Evolutionary conservation across 164 flowering plant species (phyloP).

Genomic region (Macadamia integrifolia): DNA sequence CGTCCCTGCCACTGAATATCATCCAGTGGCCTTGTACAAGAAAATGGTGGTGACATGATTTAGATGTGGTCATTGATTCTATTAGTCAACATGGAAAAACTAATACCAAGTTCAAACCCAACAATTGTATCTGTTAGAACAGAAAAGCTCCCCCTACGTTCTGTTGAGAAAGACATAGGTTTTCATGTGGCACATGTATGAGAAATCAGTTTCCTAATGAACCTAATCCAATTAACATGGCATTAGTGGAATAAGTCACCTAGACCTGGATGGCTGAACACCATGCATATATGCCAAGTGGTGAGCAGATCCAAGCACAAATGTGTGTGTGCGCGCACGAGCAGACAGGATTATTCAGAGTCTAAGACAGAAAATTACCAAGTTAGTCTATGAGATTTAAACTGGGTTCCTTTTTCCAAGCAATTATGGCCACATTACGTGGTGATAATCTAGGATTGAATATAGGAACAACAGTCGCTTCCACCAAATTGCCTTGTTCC

Average conservation of each 20-base stretch:
- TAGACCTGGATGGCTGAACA: not conserved
- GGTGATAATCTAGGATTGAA: constrained; percentile 86
- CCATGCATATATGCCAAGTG: too few species aligned
- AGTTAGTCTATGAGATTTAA: not conserved
- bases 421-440: constrained; percentile 77
- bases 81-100: too few species aligned
- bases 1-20: too few species aligned
- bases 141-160: not conserved
- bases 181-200: not conserved
- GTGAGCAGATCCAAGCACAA: not conserved
- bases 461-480: constrained; percentile 57
- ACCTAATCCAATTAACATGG: not conserved
- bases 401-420: constrained; percentile 26
- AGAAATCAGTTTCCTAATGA: not conserved
- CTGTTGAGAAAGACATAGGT: not conserved
- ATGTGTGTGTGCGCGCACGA: too few species aligned
- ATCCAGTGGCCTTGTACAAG: too few species aligned
- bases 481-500: constrained; percentile 48
- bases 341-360: not conserved
- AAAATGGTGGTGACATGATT: too few species aligned
- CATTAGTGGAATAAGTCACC: not conserved
- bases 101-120: too few species aligned
- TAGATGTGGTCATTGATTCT: too few species aligned
- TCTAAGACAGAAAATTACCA: not conserved
- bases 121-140: not conserved